A percentile compares a stretch with the other conserved stretches of the same genome.
These are phyloP conservation scores for Mariannaea sp. DNA, from an alignment of 2,329 filamentous ascomycete species.

Conservation along the genomic window DNA sequence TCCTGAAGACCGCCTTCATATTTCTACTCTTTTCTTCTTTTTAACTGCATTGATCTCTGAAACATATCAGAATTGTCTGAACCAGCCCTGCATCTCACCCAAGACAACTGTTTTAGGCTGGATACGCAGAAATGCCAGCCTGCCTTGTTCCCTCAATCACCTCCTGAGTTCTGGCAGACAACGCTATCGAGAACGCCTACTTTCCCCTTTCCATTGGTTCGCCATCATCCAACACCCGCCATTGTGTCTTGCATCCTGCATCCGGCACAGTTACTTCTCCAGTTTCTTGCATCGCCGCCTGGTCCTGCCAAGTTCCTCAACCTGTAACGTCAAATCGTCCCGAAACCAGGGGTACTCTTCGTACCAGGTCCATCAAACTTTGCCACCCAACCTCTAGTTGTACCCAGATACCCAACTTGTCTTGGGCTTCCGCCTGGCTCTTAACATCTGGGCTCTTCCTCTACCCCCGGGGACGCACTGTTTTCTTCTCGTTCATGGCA, in stretches of 20 bases:
- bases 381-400: conserved; percentile 12
- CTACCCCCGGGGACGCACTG: not conserved
- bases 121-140: conserved; percentile 7
- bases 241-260: conserved; percentile 24
- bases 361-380: conserved; percentile 10
- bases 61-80: not conserved
- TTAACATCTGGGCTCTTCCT: conserved; percentile 3
- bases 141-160: not conserved
- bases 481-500: conserved; percentile 28
- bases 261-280: conserved; percentile 21
- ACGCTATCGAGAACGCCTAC: conserved; percentile 15
- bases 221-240: conserved; percentile 10
- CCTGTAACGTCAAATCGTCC: conserved; percentile 12
- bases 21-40: not conserved
- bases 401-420: conserved; percentile 2
- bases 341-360: conserved; percentile 5
- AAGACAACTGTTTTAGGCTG: conserved; percentile 3
- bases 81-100: not conserved
- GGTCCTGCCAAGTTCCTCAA: conserved; percentile 9
- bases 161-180: no score
- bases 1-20: conserved; percentile 4
- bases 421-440: conserved; percentile 7
- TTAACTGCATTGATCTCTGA: not conserved
- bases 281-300: conserved; percentile 19
- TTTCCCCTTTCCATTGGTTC: conserved; percentile 2